Percentiles rank a stretch among this genome's conserved stretches.
Evolutionary conservation across 2,329 filamentous ascomycete species (phyloP).

Genomic region (Nannizziopsis arthrosporioides): DNA sequence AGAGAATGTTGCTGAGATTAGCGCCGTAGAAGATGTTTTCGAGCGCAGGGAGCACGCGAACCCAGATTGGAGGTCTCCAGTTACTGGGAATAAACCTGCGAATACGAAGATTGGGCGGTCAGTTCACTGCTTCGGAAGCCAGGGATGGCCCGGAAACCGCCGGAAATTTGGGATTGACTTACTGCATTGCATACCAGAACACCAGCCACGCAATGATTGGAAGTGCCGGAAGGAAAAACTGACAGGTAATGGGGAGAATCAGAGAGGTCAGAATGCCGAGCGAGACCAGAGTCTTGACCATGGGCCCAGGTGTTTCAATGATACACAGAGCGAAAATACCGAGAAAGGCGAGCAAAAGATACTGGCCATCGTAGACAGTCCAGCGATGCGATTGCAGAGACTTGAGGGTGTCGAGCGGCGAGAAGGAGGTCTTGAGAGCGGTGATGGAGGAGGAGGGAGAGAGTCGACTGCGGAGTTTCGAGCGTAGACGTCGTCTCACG

Average conservation of each 20-base stretch:
- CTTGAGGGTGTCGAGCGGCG: slow-evolving; percentile 63
- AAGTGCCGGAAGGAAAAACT: slow-evolving; percentile 81
- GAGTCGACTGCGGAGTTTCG: slow-evolving; percentile 54
- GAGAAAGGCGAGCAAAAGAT: slow-evolving; percentile 60
- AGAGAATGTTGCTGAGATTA: slow-evolving; percentile 90
- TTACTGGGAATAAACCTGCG: slow-evolving; percentile 75
- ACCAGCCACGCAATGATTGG: slow-evolving; percentile 78
- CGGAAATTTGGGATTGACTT: slow-evolving; percentile 35
- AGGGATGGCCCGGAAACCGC: not conserved
- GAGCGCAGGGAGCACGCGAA: slow-evolving; percentile 81
- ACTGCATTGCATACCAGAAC: slow-evolving; percentile 89
- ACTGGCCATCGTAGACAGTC: slow-evolving; percentile 75
- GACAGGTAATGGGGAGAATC: slow-evolving; percentile 70
- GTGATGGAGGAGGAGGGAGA: slow-evolving; percentile 62
- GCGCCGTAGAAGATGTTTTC: slow-evolving; percentile 96
- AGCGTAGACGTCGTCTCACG: slow-evolving; percentile 55
- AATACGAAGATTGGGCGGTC: not conserved
- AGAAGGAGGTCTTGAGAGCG: slow-evolving; percentile 68
- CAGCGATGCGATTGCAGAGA: slow-evolving; percentile 67
- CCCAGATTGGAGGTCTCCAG: slow-evolving; percentile 88
- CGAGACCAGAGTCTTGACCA: slow-evolving; percentile 63
- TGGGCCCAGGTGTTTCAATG: slow-evolving; percentile 63
- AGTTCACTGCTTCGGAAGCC: not conserved
- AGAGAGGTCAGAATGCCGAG: slow-evolving; percentile 57
- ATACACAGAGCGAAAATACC: slow-evolving; percentile 74